Conservation (phyloP, 73 alveolate species). For the Blepharisma japonicum region DNA sequence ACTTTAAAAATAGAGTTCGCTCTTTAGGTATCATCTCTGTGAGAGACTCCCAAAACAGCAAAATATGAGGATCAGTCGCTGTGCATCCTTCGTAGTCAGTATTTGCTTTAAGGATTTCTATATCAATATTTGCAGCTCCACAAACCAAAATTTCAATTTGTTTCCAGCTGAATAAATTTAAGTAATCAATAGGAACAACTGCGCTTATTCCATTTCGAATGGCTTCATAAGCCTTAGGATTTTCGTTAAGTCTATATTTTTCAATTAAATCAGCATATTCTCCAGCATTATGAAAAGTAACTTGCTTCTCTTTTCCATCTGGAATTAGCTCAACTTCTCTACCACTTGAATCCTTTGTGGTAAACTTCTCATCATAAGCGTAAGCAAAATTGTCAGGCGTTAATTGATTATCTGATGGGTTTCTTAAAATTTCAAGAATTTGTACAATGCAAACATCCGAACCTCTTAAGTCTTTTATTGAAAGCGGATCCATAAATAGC, state of each 20-base stretch:
- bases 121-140: conserved; percentile 75
- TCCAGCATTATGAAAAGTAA: conserved; percentile 51
- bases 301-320: conserved; percentile 57
- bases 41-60: conserved; percentile 77
- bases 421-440: conserved; percentile 37
- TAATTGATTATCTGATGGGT: conserved; percentile 24
- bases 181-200: conserved; percentile 64
- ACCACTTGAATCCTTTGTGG: conserved; percentile 77
- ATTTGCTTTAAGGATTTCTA: conserved; percentile 74
- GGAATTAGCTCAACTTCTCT: conserved; percentile 68
- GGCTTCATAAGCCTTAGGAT: conserved; percentile 53
- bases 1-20: conserved; percentile 70
- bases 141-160: conserved; percentile 86
- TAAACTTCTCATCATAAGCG: conserved; percentile 41
- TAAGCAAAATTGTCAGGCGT: conserved; percentile 1
- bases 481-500: conserved; percentile 31
- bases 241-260: conserved; percentile 68
- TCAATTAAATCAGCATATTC: conserved; percentile 52
- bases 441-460: conserved; percentile 37
- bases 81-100: conserved; percentile 63
- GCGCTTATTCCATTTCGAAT: conserved; percentile 68
- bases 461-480: conserved; percentile 31
- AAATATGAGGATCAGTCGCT: conserved; percentile 53
- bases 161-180: conserved; percentile 72
- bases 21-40: conserved; percentile 69